Evolutionary conservation across 371 early-diverging fungal species (phyloP).

Genomic region (Coemansia sp.): DNA sequence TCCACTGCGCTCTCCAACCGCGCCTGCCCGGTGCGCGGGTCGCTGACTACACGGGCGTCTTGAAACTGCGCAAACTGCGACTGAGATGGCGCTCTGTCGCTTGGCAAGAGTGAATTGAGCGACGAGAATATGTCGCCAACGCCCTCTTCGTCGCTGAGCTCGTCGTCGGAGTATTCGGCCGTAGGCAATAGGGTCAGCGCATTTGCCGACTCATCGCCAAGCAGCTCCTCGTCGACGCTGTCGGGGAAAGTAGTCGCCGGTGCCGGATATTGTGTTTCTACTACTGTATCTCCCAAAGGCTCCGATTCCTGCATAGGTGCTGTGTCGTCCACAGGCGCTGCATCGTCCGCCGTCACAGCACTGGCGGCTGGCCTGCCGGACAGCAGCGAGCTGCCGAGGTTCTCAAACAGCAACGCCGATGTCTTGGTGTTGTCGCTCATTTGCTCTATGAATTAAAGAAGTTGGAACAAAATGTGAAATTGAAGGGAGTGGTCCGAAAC

Average conservation of each 20-base stretch:
- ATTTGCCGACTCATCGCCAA: slow-evolving; percentile 58
- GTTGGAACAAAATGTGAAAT: no score
- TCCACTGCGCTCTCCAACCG: not conserved
- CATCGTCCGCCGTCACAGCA: not conserved
- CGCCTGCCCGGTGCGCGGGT: not conserved
- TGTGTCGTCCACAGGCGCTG: not conserved
- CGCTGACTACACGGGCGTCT: not conserved
- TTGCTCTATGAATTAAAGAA: not conserved
- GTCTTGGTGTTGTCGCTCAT: not conserved
- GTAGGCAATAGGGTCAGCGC: slow-evolving; percentile 31
- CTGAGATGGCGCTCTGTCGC: no score
- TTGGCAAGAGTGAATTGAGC: not conserved
- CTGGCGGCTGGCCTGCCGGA: not conserved
- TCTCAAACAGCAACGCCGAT: slow-evolving; percentile 3
- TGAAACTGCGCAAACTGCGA: not conserved
- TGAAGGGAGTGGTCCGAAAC: no score
- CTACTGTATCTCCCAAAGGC: no score
- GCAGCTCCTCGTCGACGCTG: slow-evolving; percentile 1
- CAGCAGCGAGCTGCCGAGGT: slow-evolving; percentile 3
- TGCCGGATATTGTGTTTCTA: not conserved
- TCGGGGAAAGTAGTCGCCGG: not conserved
- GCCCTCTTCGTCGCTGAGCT: slow-evolving; percentile 9
- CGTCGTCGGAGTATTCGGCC: slow-evolving; percentile 27
- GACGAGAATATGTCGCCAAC: not conserved
- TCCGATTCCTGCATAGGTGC: no score